Evolutionary conservation across 2,329 filamentous ascomycete species (phyloP).

Genomic region (Calonectria hawksworthii): DNA sequence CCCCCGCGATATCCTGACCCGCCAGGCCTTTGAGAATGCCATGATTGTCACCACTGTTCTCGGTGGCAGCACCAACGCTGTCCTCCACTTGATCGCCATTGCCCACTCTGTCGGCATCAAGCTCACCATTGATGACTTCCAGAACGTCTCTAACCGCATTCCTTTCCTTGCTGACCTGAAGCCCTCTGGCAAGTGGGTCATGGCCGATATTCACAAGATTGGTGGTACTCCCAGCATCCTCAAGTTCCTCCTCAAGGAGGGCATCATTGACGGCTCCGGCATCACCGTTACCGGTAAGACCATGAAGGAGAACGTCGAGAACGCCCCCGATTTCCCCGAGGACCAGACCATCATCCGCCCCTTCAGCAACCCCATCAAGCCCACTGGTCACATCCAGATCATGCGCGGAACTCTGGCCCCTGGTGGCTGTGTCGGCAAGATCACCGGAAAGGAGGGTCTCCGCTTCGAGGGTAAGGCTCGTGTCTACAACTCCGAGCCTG

Average conservation of each 20-base stretch:
- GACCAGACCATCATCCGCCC: slow-evolving; percentile 88
- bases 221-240: slow-evolving; percentile 90
- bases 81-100: slow-evolving; percentile 87
- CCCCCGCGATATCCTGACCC: slow-evolving; percentile 83
- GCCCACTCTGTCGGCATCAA: slow-evolving; percentile 86
- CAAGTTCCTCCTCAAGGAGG: slow-evolving; percentile 88
- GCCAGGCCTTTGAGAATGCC: slow-evolving; percentile 86
- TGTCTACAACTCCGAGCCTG: slow-evolving; percentile 87
- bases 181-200: slow-evolving; percentile 89
- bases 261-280: slow-evolving; percentile 83
- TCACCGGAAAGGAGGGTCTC: slow-evolving; percentile 94
- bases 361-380: slow-evolving; percentile 86
- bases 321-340: slow-evolving; percentile 79
- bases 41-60: slow-evolving; percentile 88
- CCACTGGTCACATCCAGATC: slow-evolving; percentile 90
- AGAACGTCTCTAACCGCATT: slow-evolving; percentile 82
- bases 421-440: slow-evolving; percentile 90
- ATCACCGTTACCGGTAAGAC: slow-evolving; percentile 92
- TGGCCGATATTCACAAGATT: slow-evolving; percentile 87
- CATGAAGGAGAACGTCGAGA: slow-evolving; percentile 84
- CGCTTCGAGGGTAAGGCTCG: slow-evolving; percentile 84
- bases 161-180: slow-evolving; percentile 88
- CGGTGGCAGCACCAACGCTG: slow-evolving; percentile 88
- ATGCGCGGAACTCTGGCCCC: slow-evolving; percentile 88
- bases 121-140: slow-evolving; percentile 89